phyloP scores from a whole-genome alignment of 306 rosid species.

The Pueraria montana region DNA sequence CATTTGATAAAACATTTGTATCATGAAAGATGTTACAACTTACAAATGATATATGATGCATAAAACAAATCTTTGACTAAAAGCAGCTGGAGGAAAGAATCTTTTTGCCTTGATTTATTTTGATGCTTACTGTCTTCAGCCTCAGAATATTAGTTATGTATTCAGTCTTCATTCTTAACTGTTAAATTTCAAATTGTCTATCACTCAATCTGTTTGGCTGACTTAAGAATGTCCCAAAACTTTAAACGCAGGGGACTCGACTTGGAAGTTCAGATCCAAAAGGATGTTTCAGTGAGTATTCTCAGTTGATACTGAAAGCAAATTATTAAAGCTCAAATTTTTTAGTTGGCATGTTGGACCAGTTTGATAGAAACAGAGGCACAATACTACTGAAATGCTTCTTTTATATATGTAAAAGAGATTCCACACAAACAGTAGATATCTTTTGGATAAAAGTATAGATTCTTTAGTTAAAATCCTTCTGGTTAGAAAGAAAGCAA shows the following conservation, averaged over 20 bases:
- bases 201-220: conserved; percentile 10
- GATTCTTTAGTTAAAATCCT: background rate
- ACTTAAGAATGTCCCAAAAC: conserved; percentile 47
- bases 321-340: conserved; percentile 51
- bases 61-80: conserved; percentile 5
- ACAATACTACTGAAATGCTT: conserved; percentile 10
- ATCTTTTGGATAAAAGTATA: background rate
- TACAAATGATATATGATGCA: background rate
- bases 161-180: conserved; percentile 39
- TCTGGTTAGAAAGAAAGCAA: background rate
- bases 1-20: background rate
- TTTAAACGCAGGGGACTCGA: conserved; percentile 90
- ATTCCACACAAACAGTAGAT: conserved; percentile 22
- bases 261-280: conserved; percentile 99
- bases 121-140: conserved; percentile 26
- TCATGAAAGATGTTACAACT: background rate
- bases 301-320: conserved; percentile 41
- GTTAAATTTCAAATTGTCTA: conserved; percentile 36
- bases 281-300: conserved; percentile 96
- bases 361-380: conserved; percentile 18
- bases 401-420: conserved; percentile 2
- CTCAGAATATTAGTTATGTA: conserved; percentile 23
- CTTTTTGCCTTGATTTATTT: conserved; percentile 7
- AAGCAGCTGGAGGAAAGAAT: background rate
- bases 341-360: conserved; percentile 28